A percentile compares a stretch with the other conserved stretches of the same genome.
Evolutionary conservation across 192 early-diverging fungal species (phyloP).

Genomic region (Coemansia sp.): DNA sequence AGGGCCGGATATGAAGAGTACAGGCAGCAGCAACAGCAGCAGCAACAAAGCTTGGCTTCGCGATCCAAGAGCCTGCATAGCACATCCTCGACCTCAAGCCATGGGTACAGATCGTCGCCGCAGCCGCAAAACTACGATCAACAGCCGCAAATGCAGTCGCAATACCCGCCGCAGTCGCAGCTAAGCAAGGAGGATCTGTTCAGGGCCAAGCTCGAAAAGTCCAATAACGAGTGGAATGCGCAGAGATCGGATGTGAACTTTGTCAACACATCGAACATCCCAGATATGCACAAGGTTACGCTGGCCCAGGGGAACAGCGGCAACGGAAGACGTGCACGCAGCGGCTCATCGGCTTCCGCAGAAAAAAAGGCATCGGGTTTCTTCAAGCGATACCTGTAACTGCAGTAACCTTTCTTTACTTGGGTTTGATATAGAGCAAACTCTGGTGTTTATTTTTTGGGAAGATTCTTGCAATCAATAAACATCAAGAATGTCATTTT

Average conservation of each 20-base stretch:
- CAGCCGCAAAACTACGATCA: conserved; percentile 4
- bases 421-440: too few species aligned
- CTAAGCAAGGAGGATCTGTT: conserved; percentile 49
- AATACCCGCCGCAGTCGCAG: conserved; percentile 5
- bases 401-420: background rate
- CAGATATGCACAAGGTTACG: conserved; percentile 50
- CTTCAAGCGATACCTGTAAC: conserved; percentile 33
- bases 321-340: conserved; percentile 27
- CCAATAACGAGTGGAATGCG: conserved; percentile 49
- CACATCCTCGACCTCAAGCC: conserved; percentile 1
- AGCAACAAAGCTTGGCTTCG: conserved; percentile 18
- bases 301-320: conserved; percentile 12
- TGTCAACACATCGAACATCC: conserved; percentile 23
- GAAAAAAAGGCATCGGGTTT: conserved; percentile 27
- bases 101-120: conserved; percentile 11
- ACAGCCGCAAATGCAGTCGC: conserved; percentile 6
- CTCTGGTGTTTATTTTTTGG: too few species aligned
- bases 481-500: too few species aligned
- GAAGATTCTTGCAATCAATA: too few species aligned
- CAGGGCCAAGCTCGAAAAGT: conserved; percentile 50
- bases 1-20: conserved; percentile 50
- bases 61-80: conserved; percentile 32
- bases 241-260: conserved; percentile 15
- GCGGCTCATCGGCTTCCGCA: conserved; percentile 20
- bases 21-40: conserved; percentile 30